Base-by-base conservation (phyloP, 345 rosid species). In the Salix dunnii region DNA sequence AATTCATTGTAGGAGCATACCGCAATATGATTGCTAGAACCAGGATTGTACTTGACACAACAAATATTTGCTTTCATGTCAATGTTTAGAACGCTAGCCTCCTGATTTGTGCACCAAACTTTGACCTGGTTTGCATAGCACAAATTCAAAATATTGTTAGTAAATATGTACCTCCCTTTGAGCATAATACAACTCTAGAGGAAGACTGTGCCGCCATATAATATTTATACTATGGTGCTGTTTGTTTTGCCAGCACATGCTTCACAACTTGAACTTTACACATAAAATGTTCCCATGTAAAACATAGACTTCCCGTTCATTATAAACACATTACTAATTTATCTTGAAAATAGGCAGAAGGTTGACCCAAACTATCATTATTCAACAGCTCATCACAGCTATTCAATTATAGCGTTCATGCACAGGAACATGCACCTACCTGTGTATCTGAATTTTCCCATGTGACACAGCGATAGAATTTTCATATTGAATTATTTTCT, bases 11-110 rank as follows among this genome's bases (percentile, higher is more conserved):
- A 77, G 71, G 35, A 71, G 78, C 84, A 68, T 90, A 96, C 99
- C 91, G 97, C 99, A 82, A 96, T 88, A 80, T 83, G 85, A 82
- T 93, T 87, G 95, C 98, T 88, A 78, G 94, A 92, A 84, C 97
- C 98, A 73, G 99, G 99, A 87, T 96, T 96, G 81, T 88, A 96
- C 86, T 96, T 96, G 82, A 96, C 99, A 64, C 98, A 93, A 69
- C 99, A 96, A 81, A 96, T 96, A 80, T 94, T 96, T 51, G 99
- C 98, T 84, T 94, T 96, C 99, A 96, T 90, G 87, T 96, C 98
- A 66, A 96, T 96, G 82, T 96, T 92, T 42, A 88, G 86, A 81
- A 92, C 97, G 43, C 99, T 96, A 65, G 96, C 94, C 86, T 96
- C 99, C 86, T 91, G 95, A 71, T 83, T 91, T 43, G 93, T 94